These are phyloP conservation scores for Chlamydomonas sphaeroides DNA, from an alignment of 139 green algal genomes.

Conservation along the genomic window DNA sequence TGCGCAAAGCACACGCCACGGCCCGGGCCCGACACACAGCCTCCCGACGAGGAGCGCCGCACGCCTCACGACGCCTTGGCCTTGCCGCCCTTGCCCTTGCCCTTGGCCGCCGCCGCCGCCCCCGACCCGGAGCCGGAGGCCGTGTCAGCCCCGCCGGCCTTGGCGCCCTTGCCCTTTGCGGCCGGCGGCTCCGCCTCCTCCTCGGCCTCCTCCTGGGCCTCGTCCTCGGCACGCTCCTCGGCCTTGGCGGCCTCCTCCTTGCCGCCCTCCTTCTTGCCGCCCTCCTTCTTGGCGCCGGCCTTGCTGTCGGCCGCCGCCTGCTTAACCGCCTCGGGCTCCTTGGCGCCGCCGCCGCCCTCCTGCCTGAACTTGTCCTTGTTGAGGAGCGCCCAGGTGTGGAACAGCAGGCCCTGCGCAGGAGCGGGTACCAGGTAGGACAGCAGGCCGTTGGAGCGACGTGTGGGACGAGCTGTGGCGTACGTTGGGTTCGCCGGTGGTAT, in stretches of 20 bases:
- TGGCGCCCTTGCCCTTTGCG: background rate
- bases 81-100: background rate
- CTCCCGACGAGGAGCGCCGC: too few relatives aligned
- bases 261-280: background rate
- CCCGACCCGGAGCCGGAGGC: too few relatives aligned
- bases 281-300: background rate
- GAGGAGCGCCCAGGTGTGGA: conserved; percentile 29
- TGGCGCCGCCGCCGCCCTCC: background rate
- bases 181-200: too few relatives aligned
- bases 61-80: background rate
- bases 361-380: conserved; percentile 41
- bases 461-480: too few relatives aligned
- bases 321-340: too few relatives aligned
- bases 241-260: background rate
- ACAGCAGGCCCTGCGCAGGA: conserved; percentile 8
- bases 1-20: too few relatives aligned
- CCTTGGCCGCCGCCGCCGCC: too few relatives aligned
- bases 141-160: background rate
- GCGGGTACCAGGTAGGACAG: too few relatives aligned
- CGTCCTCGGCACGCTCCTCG: too few relatives aligned
- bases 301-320: too few relatives aligned
- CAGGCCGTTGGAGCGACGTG: background rate
- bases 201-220: background rate
- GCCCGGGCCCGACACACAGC: too few relatives aligned
- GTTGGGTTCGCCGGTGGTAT: too few relatives aligned